A percentile compares a stretch with the other conserved stretches of the same genome.
Conservation (phyloP, 148 eudicot species). For the Persicaria maculosa region DNA sequence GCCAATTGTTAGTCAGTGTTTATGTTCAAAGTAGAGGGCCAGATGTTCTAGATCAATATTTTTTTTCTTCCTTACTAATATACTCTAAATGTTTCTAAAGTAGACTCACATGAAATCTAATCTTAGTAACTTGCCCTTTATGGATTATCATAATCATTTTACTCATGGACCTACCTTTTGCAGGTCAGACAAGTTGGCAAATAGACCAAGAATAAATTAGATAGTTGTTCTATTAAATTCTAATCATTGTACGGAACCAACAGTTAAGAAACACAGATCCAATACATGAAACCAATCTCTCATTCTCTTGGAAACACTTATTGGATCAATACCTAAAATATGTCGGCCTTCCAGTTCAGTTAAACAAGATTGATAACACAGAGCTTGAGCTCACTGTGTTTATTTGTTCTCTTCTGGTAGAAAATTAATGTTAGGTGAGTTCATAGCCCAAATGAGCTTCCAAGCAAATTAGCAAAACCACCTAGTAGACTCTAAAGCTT, state of each 20-base stretch:
- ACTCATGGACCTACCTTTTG: not conserved
- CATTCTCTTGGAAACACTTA: not conserved
- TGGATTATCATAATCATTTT: slow-evolving; percentile 13
- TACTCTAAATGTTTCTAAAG: slow-evolving; percentile 16
- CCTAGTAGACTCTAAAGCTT: not conserved
- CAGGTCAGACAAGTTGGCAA: not conserved
- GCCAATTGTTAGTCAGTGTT: not conserved
- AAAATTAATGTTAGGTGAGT: too few relatives aligned
- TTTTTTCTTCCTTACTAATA: not conserved
- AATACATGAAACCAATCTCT: not conserved
- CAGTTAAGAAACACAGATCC: not conserved
- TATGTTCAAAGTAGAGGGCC: not conserved
- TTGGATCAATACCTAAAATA: not conserved
- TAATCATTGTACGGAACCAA: slow-evolving; percentile 1
- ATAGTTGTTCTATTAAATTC: not conserved
- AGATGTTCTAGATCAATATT: not conserved
- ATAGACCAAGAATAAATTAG: not conserved
- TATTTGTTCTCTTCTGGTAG: too few relatives aligned
- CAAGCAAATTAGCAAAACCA: not conserved
- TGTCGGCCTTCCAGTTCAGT: too few relatives aligned
- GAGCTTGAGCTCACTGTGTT: too few relatives aligned
- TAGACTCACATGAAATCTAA: slow-evolving; percentile 44
- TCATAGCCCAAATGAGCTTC: not conserved
- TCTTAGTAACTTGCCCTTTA: slow-evolving; percentile 20
- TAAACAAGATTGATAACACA: not conserved